Conservation (phyloP, 2,329 filamentous ascomycete species). For the Dothideomycetes sp. region DNA sequence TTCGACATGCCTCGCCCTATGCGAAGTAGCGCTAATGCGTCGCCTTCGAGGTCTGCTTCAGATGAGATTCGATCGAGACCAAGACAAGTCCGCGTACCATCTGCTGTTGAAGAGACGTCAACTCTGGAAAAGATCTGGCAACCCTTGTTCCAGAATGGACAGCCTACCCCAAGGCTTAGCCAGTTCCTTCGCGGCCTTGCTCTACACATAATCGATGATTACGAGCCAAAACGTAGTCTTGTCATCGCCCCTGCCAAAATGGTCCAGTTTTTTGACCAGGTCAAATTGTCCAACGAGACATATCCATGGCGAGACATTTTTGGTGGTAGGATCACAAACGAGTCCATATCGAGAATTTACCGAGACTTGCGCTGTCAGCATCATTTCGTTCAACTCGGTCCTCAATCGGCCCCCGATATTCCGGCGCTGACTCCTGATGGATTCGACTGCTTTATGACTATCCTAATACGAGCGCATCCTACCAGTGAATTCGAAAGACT, state of each 20-base stretch:
- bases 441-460: conserved; percentile 55
- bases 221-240: conserved; percentile 55
- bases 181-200: conserved; percentile 68
- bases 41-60: conserved; percentile 17
- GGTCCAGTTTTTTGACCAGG: conserved; percentile 61
- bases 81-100: conserved; percentile 23
- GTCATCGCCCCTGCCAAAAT: conserved; percentile 71
- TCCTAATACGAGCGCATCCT: conserved; percentile 66
- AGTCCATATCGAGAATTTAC: conserved; percentile 37
- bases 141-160: conserved; percentile 60
- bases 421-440: conserved; percentile 39
- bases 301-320: conserved; percentile 53
- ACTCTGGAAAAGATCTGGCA: conserved; percentile 69
- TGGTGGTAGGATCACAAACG: conserved; percentile 32
- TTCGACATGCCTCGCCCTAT: conserved; percentile 4
- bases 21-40: conserved; percentile 17
- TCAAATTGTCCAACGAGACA: conserved; percentile 53
- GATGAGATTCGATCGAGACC: conserved; percentile 24
- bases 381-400: conserved; percentile 38
- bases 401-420: conserved; percentile 33
- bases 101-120: conserved; percentile 42
- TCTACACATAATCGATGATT: conserved; percentile 62
- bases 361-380: conserved; percentile 40
- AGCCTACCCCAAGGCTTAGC: conserved; percentile 57
- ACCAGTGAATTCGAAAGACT: conserved; percentile 65